Evolutionary conservation across 805 yeast genomes (phyloP).

Genomic region (Ogataea siamensis): DNA sequence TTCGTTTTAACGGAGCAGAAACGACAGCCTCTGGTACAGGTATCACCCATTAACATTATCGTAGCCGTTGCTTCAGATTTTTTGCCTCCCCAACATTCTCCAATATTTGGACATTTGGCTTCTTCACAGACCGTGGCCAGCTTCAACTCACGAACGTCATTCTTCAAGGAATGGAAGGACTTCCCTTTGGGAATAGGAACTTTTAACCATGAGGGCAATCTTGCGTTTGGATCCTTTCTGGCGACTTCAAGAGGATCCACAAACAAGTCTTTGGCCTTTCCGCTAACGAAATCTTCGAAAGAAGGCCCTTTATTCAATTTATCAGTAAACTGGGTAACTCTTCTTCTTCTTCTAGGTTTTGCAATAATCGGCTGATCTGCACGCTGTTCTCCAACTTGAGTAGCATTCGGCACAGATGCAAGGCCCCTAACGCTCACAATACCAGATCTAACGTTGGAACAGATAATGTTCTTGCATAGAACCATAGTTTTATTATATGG

Average conservation of each 20-base stretch:
- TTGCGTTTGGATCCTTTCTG: slow-evolving; percentile 60
- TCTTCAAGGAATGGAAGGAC: slow-evolving; percentile 73
- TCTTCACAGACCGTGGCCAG: slow-evolving; percentile 97
- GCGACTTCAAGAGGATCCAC: slow-evolving; percentile 79
- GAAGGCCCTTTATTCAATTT: slow-evolving; percentile 81
- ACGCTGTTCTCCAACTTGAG: not conserved
- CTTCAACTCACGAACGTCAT: slow-evolving; percentile 83
- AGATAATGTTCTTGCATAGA: slow-evolving; percentile 1
- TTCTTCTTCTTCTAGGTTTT: slow-evolving; percentile 35
- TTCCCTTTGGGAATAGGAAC: slow-evolving; percentile 97
- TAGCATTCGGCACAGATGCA: slow-evolving; percentile 3
- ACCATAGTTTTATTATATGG: not conserved
- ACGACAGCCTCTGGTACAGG: slow-evolving; percentile 99
- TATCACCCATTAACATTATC: slow-evolving; percentile 96
- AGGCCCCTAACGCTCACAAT: not conserved
- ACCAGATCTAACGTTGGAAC: not conserved
- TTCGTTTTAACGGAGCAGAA: slow-evolving; percentile 96
- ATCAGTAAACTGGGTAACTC: slow-evolving; percentile 65
- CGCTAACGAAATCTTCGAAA: slow-evolving; percentile 85
- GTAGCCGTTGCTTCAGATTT: slow-evolving; percentile 95
- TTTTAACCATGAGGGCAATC: slow-evolving; percentile 91
- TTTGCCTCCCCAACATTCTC: slow-evolving; percentile 99
- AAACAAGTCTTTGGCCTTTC: slow-evolving; percentile 66
- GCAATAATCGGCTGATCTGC: slow-evolving; percentile 1
- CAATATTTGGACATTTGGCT: slow-evolving; percentile 98